Evolutionary conservation across 164 flowering plant genomes (phyloP).

Genomic region (Cinnamomum chago): DNA sequence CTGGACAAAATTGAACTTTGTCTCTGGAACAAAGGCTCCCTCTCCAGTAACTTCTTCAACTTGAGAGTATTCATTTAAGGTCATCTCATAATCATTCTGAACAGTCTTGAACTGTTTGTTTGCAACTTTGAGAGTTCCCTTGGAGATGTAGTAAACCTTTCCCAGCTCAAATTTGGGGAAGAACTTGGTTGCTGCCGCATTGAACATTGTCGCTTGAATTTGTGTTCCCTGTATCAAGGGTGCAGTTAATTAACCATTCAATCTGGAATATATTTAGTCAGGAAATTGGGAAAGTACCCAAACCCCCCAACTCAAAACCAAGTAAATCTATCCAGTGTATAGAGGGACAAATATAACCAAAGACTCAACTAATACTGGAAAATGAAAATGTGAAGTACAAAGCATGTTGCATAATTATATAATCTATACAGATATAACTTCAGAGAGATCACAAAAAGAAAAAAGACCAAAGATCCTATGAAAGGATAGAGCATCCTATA

Average conservation of each 20-base stretch:
- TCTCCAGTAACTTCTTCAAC: conserved; percentile 88
- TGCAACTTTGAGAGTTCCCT: conserved; percentile 74
- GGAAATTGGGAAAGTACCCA: too few relatives aligned
- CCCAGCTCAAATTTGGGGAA: conserved; percentile 69
- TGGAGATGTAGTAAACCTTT: conserved; percentile 86
- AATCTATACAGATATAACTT: too few relatives aligned
- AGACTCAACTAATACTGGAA: background rate
- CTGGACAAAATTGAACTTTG: conserved; percentile 67
- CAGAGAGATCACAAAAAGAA: too few relatives aligned
- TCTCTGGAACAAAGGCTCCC: conserved; percentile 59
- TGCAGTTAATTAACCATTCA: too few relatives aligned
- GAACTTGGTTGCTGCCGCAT: conserved; percentile 86
- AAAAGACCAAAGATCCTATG: too few relatives aligned
- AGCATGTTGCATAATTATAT: too few relatives aligned
- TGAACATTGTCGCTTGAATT: conserved; percentile 98
- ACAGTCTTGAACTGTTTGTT: conserved; percentile 89
- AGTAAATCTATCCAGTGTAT: too few relatives aligned
- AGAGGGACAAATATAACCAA: too few relatives aligned
- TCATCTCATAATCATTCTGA: conserved; percentile 95
- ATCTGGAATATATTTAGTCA: too few relatives aligned
- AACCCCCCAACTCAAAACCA: too few relatives aligned
- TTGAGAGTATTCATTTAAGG: conserved; percentile 74
- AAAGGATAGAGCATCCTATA: too few relatives aligned
- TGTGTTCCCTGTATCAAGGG: conserved; percentile 73
- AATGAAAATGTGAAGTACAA: background rate